phyloP scores from a whole-genome alignment of 495 filamentous ascomycete genomes.

The Mytilinidion resinicola region DNA sequence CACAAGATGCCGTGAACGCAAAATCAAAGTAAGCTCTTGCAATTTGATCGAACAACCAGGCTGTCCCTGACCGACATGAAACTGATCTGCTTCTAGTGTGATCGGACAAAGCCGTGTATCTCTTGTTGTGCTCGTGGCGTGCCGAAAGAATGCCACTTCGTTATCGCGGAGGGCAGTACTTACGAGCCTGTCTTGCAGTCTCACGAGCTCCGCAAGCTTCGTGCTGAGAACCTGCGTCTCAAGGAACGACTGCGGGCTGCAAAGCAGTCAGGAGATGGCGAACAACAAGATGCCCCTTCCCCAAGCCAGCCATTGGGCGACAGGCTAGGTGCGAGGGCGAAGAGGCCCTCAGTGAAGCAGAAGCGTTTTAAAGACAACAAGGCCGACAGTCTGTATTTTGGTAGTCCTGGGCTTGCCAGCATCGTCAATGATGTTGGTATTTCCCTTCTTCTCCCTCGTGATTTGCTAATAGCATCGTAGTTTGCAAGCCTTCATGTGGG shows the following conservation, averaged over 20 bases:
- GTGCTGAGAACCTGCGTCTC: conserved; percentile 32
- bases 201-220: conserved; percentile 36
- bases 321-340: background rate
- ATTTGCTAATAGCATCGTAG: conserved; percentile 19
- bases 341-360: conserved; percentile 27
- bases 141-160: conserved; percentile 42
- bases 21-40: conserved; percentile 35
- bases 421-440: conserved; percentile 39
- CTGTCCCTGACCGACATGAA: background rate
- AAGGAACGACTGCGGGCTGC: conserved; percentile 29
- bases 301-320: conserved; percentile 6
- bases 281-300: conserved; percentile 1
- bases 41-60: background rate
- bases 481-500: conserved; percentile 36
- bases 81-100: conserved; percentile 33
- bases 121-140: conserved; percentile 43
- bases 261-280: conserved; percentile 20
- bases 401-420: conserved; percentile 39
- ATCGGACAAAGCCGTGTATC: conserved; percentile 44
- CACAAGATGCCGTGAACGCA: conserved; percentile 39
- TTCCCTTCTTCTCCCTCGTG: background rate
- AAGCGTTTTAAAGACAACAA: conserved; percentile 35
- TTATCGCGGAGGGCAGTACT: conserved; percentile 39
- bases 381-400: conserved; percentile 42
- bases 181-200: conserved; percentile 41